Evolutionary conservation across 2,329 filamentous ascomycete genomes (phyloP), one percentile per base, ranked within the genome.

Genomic region (Fusarium neocosmosporiellum): DNA sequence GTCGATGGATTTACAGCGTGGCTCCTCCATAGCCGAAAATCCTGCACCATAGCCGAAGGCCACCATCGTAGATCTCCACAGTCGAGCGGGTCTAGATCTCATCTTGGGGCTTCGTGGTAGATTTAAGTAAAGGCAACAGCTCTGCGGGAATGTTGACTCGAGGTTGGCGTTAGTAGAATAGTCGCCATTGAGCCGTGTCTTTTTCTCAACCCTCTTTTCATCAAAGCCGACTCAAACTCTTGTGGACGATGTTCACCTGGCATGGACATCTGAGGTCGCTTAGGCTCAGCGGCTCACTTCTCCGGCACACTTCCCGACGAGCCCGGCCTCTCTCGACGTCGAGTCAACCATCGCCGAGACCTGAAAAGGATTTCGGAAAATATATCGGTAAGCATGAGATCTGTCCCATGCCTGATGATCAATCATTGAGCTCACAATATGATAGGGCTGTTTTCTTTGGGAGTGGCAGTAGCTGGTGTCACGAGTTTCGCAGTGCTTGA

Each of bases 361-460:
- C 11, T 8, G 14, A 31, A 11, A 60, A 10, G 6, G 29, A 34
- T n/a, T 11, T 31, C n/a, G 18, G 27, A 34, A 60, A 24, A 48
- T 29, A 62, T 50, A 5, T 50, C 8, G 46, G 46, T 50, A 50
- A 27, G 22, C 5, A 11, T 46, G 7, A 27, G 10, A 18, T 0
- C 14, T 2, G 0, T 10, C 1, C 0, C 4, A 16, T 27, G 14
- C 3, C 22, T 0, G 2, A 10, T 5, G 4, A 22, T 1, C 7
- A 5, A 7, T 16, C 43, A 11, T 13, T 50, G 7, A 3, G 13
- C 46, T 50, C 24, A 50, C 3, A n/a, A 50, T 13, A 2, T 13
- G 16, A 29, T 7, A 22, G n/a, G 33, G 1, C 0, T 20, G 2
- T 7, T 66, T 54, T 7, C 20, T 1, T 9, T 70, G 2, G 67